These are phyloP conservation scores for Trichosporon sp. DNA, from an alignment of 1,284 basidiomycete species.

Conservation along the genomic window DNA sequence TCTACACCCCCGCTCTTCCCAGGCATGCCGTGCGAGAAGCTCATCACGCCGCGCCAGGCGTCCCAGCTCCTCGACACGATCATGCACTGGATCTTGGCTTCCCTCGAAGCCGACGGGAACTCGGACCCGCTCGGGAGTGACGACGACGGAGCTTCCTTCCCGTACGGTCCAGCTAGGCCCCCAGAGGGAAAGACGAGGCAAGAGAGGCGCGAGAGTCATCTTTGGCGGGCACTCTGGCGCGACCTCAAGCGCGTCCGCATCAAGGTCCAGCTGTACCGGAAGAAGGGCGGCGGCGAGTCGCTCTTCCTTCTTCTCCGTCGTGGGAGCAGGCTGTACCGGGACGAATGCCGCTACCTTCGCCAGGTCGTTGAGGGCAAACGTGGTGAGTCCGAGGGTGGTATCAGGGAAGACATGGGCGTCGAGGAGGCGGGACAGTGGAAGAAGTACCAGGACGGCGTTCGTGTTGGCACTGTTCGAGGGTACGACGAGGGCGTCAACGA, in stretches of 20 bases:
- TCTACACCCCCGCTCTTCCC: background rate
- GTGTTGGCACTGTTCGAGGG: background rate
- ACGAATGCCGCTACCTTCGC: background rate
- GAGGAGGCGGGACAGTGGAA: background rate
- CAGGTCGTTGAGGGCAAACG: background rate
- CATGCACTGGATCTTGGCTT: background rate
- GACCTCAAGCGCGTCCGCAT: background rate
- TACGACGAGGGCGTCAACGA: background rate
- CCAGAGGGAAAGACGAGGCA: background rate
- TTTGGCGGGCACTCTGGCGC: constrained; percentile 3
- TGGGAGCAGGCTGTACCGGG: background rate
- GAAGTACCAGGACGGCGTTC: background rate
- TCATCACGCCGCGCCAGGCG: background rate
- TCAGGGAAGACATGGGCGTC: background rate
- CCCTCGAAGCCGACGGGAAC: background rate
- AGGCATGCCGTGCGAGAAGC: background rate
- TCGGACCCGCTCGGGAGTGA: background rate
- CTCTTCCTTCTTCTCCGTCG: background rate
- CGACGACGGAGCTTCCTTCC: background rate
- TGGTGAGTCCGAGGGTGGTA: background rate
- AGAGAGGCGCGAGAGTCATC: background rate
- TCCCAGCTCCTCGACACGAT: background rate
- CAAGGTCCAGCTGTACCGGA: background rate
- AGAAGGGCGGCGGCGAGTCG: background rate
- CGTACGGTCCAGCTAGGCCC: background rate